Evolutionary conservation across 495 filamentous ascomycete species (phyloP), one percentile per base, ranked within the genome.

Genomic region (Niebla homalea): DNA sequence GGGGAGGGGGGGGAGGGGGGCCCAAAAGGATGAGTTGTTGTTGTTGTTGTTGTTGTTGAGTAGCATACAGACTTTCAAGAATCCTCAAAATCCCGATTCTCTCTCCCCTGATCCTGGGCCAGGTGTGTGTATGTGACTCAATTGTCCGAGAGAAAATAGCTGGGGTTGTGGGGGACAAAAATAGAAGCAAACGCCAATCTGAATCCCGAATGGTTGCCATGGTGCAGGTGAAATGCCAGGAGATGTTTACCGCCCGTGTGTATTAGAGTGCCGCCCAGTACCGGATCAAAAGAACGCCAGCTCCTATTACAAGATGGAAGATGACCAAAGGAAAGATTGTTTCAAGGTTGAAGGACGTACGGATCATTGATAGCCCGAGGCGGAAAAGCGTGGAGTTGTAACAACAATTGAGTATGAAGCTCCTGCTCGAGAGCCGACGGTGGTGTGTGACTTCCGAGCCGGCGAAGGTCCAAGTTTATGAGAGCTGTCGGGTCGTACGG

Each of bases 211-310:
- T 32, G 29, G 29, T 32, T 32, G 7, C 29, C 10, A 32, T 32
- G 29, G 29, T 32, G 29, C 29, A 32, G 29, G 5, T 32, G 29
- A 48, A 48, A 48, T 48, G 45, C 45, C 45, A 16, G 25, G 45
- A 48, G 18, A 35, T 36, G 2, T 48, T 48, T 48, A 26, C 45
- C 45, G 29, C 45, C 45, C 45, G n/a, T 48, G 45, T 37, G 45
- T 48, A 48, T 48, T 48, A 26, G 2, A 36, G 25, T 36, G 26
- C 45, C 25, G 25, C 36, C n/a, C n/a, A 11, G 15, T 15, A 16
- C 11, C 20, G 32, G 29, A 7, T 4, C 5, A 12, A 32, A 32
- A 32, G 10, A 32, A 32, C 29, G 29, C 29, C 29, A 12, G 29
- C 7, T 8, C 29, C 29, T 32, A 12, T 32, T 5, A 18, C n/a